phyloP scores from a whole-genome alignment of 2,329 filamentous ascomycete genomes.

The Colletotrichum truncatum region DNA sequence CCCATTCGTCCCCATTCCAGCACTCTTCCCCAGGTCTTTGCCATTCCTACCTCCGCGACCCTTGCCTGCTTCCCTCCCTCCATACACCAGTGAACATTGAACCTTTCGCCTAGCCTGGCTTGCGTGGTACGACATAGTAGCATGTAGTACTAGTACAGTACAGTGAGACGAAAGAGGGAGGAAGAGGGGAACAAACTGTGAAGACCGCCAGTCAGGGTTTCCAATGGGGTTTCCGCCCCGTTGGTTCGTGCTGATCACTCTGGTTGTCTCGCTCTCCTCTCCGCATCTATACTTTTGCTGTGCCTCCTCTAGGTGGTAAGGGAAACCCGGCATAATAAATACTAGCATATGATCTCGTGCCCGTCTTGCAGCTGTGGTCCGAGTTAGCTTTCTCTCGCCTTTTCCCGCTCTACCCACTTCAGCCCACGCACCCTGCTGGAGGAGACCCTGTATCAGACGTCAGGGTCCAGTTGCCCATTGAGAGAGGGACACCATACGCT shows the following conservation, averaged over 20 bases:
- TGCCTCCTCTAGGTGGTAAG: background rate
- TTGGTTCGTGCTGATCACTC: constrained; percentile 23
- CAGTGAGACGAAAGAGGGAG: background rate
- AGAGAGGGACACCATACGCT: background rate
- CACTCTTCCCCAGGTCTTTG: constrained; percentile 28
- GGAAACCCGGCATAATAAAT: constrained; percentile 8
- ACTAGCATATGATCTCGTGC: constrained; percentile 18
- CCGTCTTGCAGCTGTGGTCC: background rate
- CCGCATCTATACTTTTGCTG: background rate
- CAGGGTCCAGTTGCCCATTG: background rate
- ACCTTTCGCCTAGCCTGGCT: background rate
- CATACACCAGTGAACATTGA: constrained; percentile 17
- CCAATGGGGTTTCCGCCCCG: constrained; percentile 19
- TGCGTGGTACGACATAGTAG: background rate
- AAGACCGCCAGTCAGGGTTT: constrained; percentile 19
- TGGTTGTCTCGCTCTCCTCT: constrained; percentile 6
- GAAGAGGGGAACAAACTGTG: constrained; percentile 10
- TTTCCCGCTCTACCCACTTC: constrained; percentile 11
- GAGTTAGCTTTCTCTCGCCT: background rate
- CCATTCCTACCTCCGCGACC: constrained; percentile 18
- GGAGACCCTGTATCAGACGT: background rate
- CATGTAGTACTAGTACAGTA: too few species aligned
- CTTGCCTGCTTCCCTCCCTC: constrained; percentile 7
- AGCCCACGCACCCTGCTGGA: background rate
- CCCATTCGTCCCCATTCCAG: constrained; percentile 15